A percentile compares a stretch with the other conserved stretches of the same genome.
phyloP scores from a whole-genome alignment of 1,284 basidiomycete genomes.

The Porodaedalea pini region DNA sequence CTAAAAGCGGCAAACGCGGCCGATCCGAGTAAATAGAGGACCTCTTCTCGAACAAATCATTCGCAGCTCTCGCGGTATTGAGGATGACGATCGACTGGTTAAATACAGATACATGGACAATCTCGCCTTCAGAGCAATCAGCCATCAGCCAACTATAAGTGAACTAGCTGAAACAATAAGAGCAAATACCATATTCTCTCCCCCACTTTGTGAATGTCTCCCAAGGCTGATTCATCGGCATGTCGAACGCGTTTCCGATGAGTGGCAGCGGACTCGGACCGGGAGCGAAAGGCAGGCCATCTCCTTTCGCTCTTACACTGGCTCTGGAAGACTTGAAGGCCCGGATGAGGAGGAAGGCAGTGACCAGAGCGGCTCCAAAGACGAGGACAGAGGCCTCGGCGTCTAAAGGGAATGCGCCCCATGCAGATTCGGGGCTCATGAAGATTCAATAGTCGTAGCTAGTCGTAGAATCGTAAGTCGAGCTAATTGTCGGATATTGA shows the following conservation, averaged over 20 bases:
- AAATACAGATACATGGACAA: slow-evolving; percentile 35
- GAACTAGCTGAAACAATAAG: too few species aligned
- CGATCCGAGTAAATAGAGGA: slow-evolving; percentile 38
- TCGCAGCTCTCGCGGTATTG: slow-evolving; percentile 33
- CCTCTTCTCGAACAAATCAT: slow-evolving; percentile 39
- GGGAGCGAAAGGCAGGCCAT: slow-evolving; percentile 38
- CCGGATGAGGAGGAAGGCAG: not conserved
- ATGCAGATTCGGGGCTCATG: not conserved
- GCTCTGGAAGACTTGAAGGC: not conserved
- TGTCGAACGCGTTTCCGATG: slow-evolving; percentile 51
- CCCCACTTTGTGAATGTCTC: slow-evolving; percentile 54
- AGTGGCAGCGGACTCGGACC: slow-evolving; percentile 50
- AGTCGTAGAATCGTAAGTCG: too few species aligned
- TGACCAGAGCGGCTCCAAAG: not conserved
- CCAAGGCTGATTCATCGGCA: slow-evolving; percentile 52
- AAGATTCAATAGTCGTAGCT: not conserved
- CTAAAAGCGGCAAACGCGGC: slow-evolving; percentile 28
- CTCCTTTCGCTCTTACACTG: not conserved
- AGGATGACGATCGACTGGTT: slow-evolving; percentile 35
- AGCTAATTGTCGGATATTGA: too few species aligned
- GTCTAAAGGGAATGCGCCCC: not conserved
- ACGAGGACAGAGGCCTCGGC: not conserved
- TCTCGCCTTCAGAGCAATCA: slow-evolving; percentile 20
- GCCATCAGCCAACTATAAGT: not conserved
- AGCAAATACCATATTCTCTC: slow-evolving; percentile 20